Evolutionary conservation across 768 basidiomycete species (phyloP).

Genomic region (Leucogyrophana mollusca): DNA sequence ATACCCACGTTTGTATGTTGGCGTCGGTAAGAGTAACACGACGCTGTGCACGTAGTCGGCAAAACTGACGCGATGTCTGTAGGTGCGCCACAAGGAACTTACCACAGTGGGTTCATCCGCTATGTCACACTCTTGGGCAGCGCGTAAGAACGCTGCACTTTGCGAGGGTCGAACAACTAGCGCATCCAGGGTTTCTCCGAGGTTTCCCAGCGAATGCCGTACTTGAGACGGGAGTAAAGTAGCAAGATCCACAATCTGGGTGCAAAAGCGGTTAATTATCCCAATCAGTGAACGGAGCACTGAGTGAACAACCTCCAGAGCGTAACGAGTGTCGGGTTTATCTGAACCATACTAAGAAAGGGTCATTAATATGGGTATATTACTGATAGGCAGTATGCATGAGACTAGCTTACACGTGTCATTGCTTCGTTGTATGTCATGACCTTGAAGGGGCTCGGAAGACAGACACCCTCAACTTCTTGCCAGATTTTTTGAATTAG

Average conservation of each 20-base stretch:
- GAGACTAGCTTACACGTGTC: slow-evolving; percentile 57
- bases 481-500: slow-evolving; percentile 78
- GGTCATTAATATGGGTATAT: slow-evolving; percentile 17
- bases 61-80: neutral
- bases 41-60: slow-evolving; percentile 36
- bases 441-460: slow-evolving; percentile 67
- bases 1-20: slow-evolving; percentile 49
- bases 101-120: slow-evolving; percentile 25
- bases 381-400: slow-evolving; percentile 11
- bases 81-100: slow-evolving; percentile 9
- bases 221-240: slow-evolving; percentile 26
- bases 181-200: slow-evolving; percentile 29
- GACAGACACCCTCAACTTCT: slow-evolving; percentile 57
- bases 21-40: slow-evolving; percentile 46
- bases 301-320: slow-evolving; percentile 65
- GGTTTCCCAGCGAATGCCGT: slow-evolving; percentile 19
- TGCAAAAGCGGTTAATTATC: slow-evolving; percentile 10
- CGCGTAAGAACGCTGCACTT: slow-evolving; percentile 24
- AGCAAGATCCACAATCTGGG: slow-evolving; percentile 35
- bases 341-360: slow-evolving; percentile 80
- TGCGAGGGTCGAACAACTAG: slow-evolving; percentile 32
- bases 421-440: slow-evolving; percentile 94
- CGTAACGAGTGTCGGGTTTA: slow-evolving; percentile 91
- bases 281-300: slow-evolving; percentile 2
- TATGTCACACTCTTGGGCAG: slow-evolving; percentile 15